Evolutionary conservation across 495 filamentous ascomycete genomes (phyloP), one percentile per base, ranked within the genome.

Genomic region (Clohesyomyces aquaticus): DNA sequence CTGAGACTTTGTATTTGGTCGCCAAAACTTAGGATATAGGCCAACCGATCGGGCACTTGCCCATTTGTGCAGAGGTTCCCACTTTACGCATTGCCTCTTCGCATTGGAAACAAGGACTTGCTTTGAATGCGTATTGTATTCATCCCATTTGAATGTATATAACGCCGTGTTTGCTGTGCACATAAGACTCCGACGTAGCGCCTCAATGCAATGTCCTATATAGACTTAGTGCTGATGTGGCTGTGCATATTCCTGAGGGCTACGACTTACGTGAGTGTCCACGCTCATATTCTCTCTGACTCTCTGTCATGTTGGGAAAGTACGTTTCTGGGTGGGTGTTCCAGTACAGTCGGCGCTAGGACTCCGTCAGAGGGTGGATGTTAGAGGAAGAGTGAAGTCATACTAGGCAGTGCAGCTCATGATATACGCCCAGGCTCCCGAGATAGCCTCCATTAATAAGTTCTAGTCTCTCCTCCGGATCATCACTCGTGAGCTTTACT

Each of bases 391-490:
- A 27, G 3, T 23, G 26, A 28, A 47, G n/a, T 23, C 50, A 29
- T 55, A 63, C 59, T 23, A 63, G 11, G 51, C 59, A 63, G 41
- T 63, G 59, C 12, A 63, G 51, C 12, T 63, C 23, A 25, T 63
- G 59, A 19, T 55, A 63, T 11, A 56, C 51, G 4, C 47, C 59
- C 14, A 63, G 27, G 18, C 12, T 28, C 4, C 49, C 41, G 51
- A 63, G 29, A 28, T 63, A 63, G 1, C 51, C 51, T 21, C 59
- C 59, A 18, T 63, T 35, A 19, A 55, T 23, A 4, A 63, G 51
- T 25, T 45, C 18, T 11, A 63, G 14, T 12, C 19, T 19, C 41
- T 45, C 38, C 4, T 46, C 21, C 8, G 59, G 59, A 28, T 47
- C 19, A 3, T 42, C 51, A 25, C 32, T 29, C 2, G 27, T 10